Evolutionary conservation across 139 green algal genomes (phyloP), one percentile per base, ranked within the genome.

Genomic region (Coelastrella sp.): DNA sequence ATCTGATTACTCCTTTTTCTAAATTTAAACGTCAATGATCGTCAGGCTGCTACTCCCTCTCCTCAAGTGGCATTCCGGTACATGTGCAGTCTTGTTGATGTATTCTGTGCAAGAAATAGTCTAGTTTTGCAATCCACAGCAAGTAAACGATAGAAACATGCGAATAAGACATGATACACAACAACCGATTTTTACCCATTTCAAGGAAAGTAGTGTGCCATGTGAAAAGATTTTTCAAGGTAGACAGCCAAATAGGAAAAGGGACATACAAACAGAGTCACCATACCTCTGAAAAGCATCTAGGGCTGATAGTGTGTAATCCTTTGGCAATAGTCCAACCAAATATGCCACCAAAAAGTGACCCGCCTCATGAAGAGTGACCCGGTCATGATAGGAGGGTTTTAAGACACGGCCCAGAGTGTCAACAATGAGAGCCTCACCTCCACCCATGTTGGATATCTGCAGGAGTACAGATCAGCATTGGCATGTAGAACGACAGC

Each of bases 271-370:
- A 4, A 70, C 63, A 9, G 6, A 70, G 63, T 17, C 63, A 9
- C 3, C 35, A 5, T 78, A 96, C 95, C 90, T 94, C 0, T 84
- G 35, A 61, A 98, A 97, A 0, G 98, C 98, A 82, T 99, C 97
- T 60, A 95, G 76, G 0, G 94, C 94, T 14, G 92, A 96, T 14
- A 99, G 94, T 0, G 96, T 99, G 96, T 99, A 99, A 6, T 78
- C 93, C 12, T 93, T 92, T 0, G 98, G 98, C 79, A 99, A 90
- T 14, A 99, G 92, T 11, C 98, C 98, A 24, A 98, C 35, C 25
- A 99, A 90, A 91, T 99, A 99, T 12, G 98, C 98, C 9, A 98
- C 90, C 22, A 99, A 93, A 84, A 99, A 98, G 93, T 99, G 98
- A 0, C 97, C 98, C 0, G 98, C 97, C 91, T 99, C 98, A 88